phyloP scores from a whole-genome alignment of 2,329 filamentous ascomycete species.

The Alternaria angustiovoidea region DNA sequence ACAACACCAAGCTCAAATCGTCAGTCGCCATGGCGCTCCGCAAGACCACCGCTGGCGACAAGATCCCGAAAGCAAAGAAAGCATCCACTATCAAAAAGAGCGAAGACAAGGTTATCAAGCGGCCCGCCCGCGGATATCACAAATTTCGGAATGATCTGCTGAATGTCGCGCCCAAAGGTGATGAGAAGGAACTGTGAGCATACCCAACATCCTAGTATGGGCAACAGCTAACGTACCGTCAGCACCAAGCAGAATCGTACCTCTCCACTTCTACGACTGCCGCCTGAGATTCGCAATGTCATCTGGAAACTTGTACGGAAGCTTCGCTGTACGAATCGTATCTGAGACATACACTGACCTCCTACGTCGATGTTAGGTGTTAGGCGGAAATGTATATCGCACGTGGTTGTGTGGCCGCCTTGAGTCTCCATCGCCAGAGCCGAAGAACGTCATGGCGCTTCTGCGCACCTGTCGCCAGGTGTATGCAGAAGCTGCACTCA shows the following conservation, averaged over 20 bases:
- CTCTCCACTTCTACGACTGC: slow-evolving; percentile 24
- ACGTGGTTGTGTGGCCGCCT: not conserved
- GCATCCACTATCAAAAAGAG: not conserved
- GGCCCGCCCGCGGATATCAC: slow-evolving; percentile 23
- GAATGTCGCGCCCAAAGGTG: slow-evolving; percentile 23
- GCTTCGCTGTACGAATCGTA: not conserved
- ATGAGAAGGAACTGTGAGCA: slow-evolving; percentile 19
- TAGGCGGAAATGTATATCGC: slow-evolving; percentile 16
- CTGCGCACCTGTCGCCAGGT: slow-evolving; percentile 22
- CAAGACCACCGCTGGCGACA: not conserved
- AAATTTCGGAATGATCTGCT: slow-evolving; percentile 25
- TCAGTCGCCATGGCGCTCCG: slow-evolving; percentile 4
- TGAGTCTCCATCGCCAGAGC: not conserved
- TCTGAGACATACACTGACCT: not conserved
- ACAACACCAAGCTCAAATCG: not conserved
- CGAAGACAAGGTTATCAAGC: slow-evolving; percentile 15
- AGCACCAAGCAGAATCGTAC: slow-evolving; percentile 18
- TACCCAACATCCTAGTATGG: not conserved
- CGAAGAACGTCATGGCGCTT: not conserved
- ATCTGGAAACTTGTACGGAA: slow-evolving; percentile 20
- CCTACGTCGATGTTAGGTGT: not conserved
- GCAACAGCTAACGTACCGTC: not conserved
- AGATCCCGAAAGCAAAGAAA: slow-evolving; percentile 1
- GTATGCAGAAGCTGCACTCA: slow-evolving; percentile 13
- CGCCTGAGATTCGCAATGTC: slow-evolving; percentile 18